Evolutionary conservation across 257 asterid species (phyloP).

Genomic region (Salvia hispanica): DNA sequence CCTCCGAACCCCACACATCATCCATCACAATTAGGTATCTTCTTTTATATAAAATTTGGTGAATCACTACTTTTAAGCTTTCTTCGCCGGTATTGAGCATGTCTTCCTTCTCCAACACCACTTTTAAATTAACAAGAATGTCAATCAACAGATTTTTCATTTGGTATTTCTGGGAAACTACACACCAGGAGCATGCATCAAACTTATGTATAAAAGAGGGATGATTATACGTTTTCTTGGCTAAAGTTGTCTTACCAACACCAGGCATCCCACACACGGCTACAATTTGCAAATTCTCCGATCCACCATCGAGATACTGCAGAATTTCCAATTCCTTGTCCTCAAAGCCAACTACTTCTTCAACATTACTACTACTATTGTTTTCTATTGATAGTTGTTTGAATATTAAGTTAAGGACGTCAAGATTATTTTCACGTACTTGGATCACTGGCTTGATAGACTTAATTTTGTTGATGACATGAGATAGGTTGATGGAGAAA

Average conservation of each 20-base stretch:
- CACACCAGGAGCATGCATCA: slow-evolving; percentile 32
- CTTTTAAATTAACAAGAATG: slow-evolving; percentile 3
- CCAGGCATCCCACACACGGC: slow-evolving; percentile 47
- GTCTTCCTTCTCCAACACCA: slow-evolving; percentile 8
- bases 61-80: slow-evolving; percentile 14
- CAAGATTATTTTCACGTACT: neutral
- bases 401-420: neutral
- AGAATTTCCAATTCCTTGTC: neutral
- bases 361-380: neutral
- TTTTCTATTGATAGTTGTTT: neutral
- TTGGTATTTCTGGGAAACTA: slow-evolving; percentile 34
- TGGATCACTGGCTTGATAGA: neutral
- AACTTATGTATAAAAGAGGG: slow-evolving; percentile 19
- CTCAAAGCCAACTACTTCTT: slow-evolving; percentile 32
- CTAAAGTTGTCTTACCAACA: slow-evolving; percentile 34
- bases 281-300: slow-evolving; percentile 4
- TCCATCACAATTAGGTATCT: slow-evolving; percentile 44
- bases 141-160: slow-evolving; percentile 26
- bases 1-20: slow-evolving; percentile 43
- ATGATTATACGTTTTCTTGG: slow-evolving; percentile 34
- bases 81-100: slow-evolving; percentile 8
- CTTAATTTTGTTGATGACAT: slow-evolving; percentile 1
- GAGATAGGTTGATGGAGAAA: slow-evolving; percentile 9
- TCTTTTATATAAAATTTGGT: slow-evolving; percentile 27
- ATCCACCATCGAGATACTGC: neutral